phyloP scores from a whole-genome alignment of 1,284 basidiomycete genomes.

The Hypsizygus ulmarius region DNA sequence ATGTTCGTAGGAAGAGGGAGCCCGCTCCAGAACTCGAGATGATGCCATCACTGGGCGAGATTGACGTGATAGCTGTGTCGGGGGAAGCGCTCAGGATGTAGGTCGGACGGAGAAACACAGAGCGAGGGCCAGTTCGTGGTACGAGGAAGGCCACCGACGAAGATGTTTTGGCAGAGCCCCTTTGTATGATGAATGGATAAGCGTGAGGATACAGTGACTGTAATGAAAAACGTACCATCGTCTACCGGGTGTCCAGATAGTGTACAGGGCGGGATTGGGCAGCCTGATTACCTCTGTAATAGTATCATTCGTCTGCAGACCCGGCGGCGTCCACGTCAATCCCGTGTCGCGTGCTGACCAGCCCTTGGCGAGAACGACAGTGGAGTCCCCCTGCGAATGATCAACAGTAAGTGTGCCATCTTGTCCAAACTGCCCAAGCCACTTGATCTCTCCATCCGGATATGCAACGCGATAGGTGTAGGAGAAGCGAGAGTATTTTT shows the following conservation, averaged over 20 bases:
- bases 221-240: constrained; percentile 28
- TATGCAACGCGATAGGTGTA: constrained; percentile 47
- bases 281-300: constrained; percentile 24
- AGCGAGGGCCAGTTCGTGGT: constrained; percentile 21
- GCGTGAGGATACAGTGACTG: not conserved
- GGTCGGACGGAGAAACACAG: constrained; percentile 27
- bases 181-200: constrained; percentile 13
- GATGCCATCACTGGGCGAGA: constrained; percentile 25
- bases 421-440: constrained; percentile 42
- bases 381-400: constrained; percentile 20
- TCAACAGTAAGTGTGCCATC: constrained; percentile 38
- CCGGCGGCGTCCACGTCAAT: constrained; percentile 12
- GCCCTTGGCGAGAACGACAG: constrained; percentile 24
- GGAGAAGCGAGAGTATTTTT: constrained; percentile 24
- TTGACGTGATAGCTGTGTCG: constrained; percentile 22
- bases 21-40: constrained; percentile 30
- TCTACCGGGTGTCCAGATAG: constrained; percentile 30
- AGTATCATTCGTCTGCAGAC: constrained; percentile 7
- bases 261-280: constrained; percentile 23
- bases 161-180: constrained; percentile 23
- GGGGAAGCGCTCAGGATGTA: constrained; percentile 32
- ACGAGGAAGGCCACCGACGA: constrained; percentile 32
- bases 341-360: constrained; percentile 24
- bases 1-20: constrained; percentile 23
- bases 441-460: constrained; percentile 37